These are phyloP conservation scores for Suillus cothurnatus DNA, from an alignment of 768 basidiomycete genomes.

Conservation along the genomic window DNA sequence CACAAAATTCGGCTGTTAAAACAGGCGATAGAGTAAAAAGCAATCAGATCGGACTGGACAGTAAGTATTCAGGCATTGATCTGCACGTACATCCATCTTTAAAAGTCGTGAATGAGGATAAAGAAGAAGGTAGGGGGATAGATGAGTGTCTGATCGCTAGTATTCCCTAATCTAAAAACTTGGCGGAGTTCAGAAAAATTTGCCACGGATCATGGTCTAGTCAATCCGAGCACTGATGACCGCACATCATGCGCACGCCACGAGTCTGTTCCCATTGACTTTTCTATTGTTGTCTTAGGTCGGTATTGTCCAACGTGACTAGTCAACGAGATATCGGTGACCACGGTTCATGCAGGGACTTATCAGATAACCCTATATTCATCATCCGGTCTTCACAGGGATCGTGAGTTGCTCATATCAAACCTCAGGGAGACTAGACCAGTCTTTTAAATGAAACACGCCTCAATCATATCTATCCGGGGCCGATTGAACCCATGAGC, in stretches of 20 bases:
- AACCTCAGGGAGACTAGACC: background rate
- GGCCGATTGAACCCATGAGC: background rate
- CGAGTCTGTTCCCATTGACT: background rate
- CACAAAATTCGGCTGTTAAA: conserved; percentile 63
- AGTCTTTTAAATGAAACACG: background rate
- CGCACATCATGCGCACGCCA: background rate
- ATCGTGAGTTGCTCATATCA: background rate
- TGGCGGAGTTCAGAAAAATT: conserved; percentile 56
- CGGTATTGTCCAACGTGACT: background rate
- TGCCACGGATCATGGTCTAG: conserved; percentile 11
- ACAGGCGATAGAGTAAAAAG: conserved; percentile 3
- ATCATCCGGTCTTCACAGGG: background rate
- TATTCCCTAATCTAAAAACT: conserved; percentile 47
- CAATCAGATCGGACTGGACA: conserved; percentile 12
- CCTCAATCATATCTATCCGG: background rate
- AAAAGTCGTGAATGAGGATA: conserved; percentile 24
- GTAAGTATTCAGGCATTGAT: background rate
- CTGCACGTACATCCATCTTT: conserved; percentile 34
- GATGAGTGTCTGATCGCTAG: conserved; percentile 29
- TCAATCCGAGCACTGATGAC: background rate
- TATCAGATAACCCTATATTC: background rate
- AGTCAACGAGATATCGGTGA: background rate
- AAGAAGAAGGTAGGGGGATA: conserved; percentile 30
- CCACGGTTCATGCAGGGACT: background rate
- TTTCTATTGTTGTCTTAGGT: background rate